Evolutionary conservation across 441 rosid genomes (phyloP).

Genomic region (Populus hybrid): DNA sequence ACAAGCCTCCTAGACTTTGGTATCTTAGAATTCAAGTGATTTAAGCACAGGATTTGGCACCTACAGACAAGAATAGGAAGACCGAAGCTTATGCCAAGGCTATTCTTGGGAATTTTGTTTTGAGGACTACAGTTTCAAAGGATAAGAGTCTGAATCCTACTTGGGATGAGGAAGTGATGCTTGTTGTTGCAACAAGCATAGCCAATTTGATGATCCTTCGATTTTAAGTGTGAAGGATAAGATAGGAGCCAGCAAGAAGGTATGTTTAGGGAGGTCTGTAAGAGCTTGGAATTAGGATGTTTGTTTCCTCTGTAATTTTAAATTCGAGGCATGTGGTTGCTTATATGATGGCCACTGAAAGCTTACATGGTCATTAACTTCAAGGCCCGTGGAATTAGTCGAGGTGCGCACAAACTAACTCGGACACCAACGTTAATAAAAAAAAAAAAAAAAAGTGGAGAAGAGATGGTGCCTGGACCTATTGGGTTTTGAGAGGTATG

Average conservation of each 20-base stretch:
- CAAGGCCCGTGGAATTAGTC: no score
- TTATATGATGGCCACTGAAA: no score
- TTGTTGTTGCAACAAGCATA: slow-evolving; percentile 51
- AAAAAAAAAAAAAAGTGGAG: no score
- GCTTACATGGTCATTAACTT: no score
- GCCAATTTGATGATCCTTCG: slow-evolving; percentile 34
- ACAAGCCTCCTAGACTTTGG: slow-evolving; percentile 45
- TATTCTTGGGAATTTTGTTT: slow-evolving; percentile 25
- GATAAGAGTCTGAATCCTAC: slow-evolving; percentile 34
- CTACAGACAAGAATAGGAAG: slow-evolving; percentile 28
- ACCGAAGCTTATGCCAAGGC: slow-evolving; percentile 36
- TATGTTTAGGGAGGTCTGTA: slow-evolving; percentile 29
- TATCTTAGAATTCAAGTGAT: slow-evolving; percentile 42
- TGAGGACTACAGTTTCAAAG: slow-evolving; percentile 34
- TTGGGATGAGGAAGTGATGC: slow-evolving; percentile 58
- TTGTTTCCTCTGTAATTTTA: no score
- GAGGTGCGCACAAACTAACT: no score
- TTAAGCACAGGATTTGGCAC: slow-evolving; percentile 48
- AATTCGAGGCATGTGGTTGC: no score
- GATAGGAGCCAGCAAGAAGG: slow-evolving; percentile 20
- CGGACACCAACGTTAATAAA: no score
- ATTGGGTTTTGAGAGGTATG: slow-evolving; percentile 9
- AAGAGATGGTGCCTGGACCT: slow-evolving; percentile 22
- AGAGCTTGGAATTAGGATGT: no score
- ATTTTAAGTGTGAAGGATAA: slow-evolving; percentile 21